Evolutionary conservation across 2,329 filamentous ascomycete genomes (phyloP).

Genomic region (Penicillium crustosum): DNA sequence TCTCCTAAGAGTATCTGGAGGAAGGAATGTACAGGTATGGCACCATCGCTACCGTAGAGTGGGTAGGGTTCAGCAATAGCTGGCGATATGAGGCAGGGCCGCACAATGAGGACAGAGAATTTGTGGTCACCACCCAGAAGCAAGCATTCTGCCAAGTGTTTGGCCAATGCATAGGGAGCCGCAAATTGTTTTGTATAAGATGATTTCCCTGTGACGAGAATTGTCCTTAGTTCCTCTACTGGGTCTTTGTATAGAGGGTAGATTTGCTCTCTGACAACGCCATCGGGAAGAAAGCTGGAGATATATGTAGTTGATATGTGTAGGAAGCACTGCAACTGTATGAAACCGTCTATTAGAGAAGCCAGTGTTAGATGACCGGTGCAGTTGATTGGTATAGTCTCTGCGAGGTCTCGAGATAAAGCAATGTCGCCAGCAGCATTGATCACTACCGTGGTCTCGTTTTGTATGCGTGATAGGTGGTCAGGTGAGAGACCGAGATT

Average conservation of each 20-base stretch:
- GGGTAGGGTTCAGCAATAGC: conserved; percentile 19
- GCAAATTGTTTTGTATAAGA: conserved; percentile 8
- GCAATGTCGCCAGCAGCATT: conserved; percentile 21
- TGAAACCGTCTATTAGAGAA: conserved; percentile 6
- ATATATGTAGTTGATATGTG: conserved; percentile 18
- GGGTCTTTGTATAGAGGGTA: conserved; percentile 1
- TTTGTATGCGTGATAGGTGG: conserved; percentile 8
- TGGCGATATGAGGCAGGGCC: conserved; percentile 18
- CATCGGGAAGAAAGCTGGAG: conserved; percentile 14
- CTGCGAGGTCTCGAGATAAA: conserved; percentile 10
- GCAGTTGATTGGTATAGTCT: conserved; percentile 17
- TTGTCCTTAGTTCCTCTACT: conserved; percentile 2
- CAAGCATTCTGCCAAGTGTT: conserved; percentile 19
- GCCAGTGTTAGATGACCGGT: conserved; percentile 6
- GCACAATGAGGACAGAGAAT: conserved; percentile 16
- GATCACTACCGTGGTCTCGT: conserved; percentile 18
- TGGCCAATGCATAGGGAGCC: conserved; percentile 19
- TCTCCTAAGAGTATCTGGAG: conserved; percentile 9
- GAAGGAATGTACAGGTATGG: conserved; percentile 17
- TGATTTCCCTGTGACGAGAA: conserved; percentile 11
- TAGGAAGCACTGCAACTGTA: conserved; percentile 6
- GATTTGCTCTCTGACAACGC: conserved; percentile 9
- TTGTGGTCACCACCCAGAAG: not conserved
- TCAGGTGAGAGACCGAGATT: conserved; percentile 10
- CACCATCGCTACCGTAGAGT: conserved; percentile 16